A percentile compares a stretch with the other conserved stretches of the same genome.
Evolutionary conservation across 176 grass and related monocot genomes (phyloP).

Genomic region (Puccinellia tenuiflora): DNA sequence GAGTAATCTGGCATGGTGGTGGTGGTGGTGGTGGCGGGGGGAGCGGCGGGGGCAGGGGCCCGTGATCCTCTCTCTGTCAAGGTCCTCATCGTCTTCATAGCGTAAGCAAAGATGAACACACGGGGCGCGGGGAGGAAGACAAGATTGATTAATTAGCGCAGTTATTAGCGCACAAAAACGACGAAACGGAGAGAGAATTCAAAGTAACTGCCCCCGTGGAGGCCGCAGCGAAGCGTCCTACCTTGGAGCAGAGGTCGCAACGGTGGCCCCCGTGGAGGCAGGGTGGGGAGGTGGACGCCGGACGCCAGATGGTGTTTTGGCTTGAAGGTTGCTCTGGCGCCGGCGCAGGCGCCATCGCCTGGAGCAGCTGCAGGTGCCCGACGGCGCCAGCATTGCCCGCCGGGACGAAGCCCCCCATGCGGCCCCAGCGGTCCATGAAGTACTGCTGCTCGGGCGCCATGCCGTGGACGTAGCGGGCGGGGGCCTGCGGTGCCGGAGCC

Average conservation of each 20-base stretch:
- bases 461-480: slow-evolving; percentile 21
- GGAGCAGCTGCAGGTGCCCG: not conserved
- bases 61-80: slow-evolving; percentile 16
- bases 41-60: not conserved
- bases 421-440: slow-evolving; percentile 31
- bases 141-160: not conserved
- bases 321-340: slow-evolving; percentile 64
- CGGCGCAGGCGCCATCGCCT: not conserved
- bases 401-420: not conserved
- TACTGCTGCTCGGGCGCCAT: slow-evolving; percentile 30
- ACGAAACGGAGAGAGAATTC: not conserved
- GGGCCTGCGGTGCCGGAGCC: not conserved
- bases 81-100: slow-evolving; percentile 31
- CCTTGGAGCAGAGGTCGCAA: slow-evolving; percentile 61
- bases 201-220: too few species aligned
- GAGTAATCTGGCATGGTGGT: slow-evolving; percentile 24
- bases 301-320: slow-evolving; percentile 50
- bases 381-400: not conserved
- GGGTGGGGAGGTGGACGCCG: slow-evolving; percentile 19
- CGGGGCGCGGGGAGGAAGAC: not conserved
- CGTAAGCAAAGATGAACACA: not conserved
- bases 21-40: not conserved
- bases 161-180: not conserved
- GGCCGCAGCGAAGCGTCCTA: too few species aligned
- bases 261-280: slow-evolving; percentile 34